Percentiles rank a stretch among this genome's conserved stretches.
Evolutionary conservation across 371 early-diverging fungal species (phyloP).

Genomic region (Mortierella sp.): DNA sequence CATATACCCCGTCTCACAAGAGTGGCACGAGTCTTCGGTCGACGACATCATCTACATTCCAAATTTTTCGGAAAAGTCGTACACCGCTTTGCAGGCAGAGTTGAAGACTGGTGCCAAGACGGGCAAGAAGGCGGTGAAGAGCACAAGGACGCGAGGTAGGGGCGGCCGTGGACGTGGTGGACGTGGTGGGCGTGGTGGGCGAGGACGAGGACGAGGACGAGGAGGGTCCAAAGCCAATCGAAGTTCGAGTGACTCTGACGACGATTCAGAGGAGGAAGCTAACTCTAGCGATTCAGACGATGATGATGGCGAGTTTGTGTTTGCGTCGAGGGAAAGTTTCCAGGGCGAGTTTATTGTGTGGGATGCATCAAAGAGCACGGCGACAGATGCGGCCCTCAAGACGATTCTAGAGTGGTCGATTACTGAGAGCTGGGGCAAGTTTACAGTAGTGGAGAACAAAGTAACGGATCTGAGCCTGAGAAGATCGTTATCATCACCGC

Average conservation of each 20-base stretch:
- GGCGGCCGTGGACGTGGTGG: slow-evolving; percentile 70
- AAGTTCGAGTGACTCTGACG: not conserved
- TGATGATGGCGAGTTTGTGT: slow-evolving; percentile 36
- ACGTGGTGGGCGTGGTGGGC: slow-evolving; percentile 64
- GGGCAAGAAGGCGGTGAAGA: not conserved
- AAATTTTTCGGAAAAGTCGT: slow-evolving; percentile 43
- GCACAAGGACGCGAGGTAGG: slow-evolving; percentile 36
- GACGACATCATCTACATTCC: slow-evolving; percentile 66
- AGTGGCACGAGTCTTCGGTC: slow-evolving; percentile 73
- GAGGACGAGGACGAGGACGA: slow-evolving; percentile 63
- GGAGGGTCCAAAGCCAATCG: slow-evolving; percentile 55
- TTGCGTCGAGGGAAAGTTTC: slow-evolving; percentile 44
- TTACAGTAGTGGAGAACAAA: slow-evolving; percentile 46
- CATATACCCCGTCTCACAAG: slow-evolving; percentile 65
- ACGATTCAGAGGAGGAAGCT: not conserved
- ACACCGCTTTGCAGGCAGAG: slow-evolving; percentile 23
- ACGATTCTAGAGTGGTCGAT: slow-evolving; percentile 54
- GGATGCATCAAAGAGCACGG: slow-evolving; percentile 47
- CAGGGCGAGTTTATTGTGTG: slow-evolving; percentile 57
- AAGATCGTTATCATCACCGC: not conserved
- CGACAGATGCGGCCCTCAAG: slow-evolving; percentile 45
- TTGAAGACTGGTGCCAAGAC: slow-evolving; percentile 15
- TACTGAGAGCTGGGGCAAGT: slow-evolving; percentile 49
- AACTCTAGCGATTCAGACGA: not conserved
- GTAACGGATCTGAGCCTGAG: not conserved